Base-by-base conservation (phyloP, 2,329 filamentous ascomycete species). In the Diaporthe sp. region DNA sequence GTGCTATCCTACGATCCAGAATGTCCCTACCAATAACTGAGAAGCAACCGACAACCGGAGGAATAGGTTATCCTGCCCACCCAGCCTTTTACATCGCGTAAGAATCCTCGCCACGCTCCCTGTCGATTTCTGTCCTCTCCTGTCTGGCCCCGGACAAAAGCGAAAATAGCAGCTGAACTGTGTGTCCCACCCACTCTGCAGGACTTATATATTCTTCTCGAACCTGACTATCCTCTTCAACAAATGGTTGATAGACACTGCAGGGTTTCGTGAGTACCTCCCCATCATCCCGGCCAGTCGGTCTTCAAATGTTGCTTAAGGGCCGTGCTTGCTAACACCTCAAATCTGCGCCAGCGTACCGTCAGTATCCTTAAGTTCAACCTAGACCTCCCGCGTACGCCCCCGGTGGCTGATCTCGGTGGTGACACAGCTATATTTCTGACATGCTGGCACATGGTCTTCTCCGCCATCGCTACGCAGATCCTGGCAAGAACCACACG, bases 381-480 rank as follows among this genome's bases (percentile, higher is more conserved):
- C 8, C 10, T 9, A 13, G 8, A 8, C 15, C n/a, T 22, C n/a
- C 9, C 12, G 51, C 34, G 1, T 34, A 57, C 46, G 59, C 78
- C 49, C 82, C 78, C 78, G 79, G 77, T 79, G 75, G 62, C 78
- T 77, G 62, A 70, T 44, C 55, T 87, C 42, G 34, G 12, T 37
- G 34, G n/a, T 42, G 28, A 19, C 46, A 28, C 44, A 89, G 79
- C 78, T 59, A 93, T 95, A 81, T 92, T 97, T 82, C 91, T 98
- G 76, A 98, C 95, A 83, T 97, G 95, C 89, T 98, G 96, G 93
- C 96, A 98, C 88, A 89, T 98, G 85, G 87, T 92, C 44, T 98
- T 98, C 82, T 95, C 96, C 76, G 97, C 95, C 65, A 82, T 97
- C 81, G 95, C 97, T 88, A 98, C 96, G 78, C 96, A 98, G 86